phyloP scores from a whole-genome alignment of 1,139 yeast species.

The Hansenula lynferdii region DNA sequence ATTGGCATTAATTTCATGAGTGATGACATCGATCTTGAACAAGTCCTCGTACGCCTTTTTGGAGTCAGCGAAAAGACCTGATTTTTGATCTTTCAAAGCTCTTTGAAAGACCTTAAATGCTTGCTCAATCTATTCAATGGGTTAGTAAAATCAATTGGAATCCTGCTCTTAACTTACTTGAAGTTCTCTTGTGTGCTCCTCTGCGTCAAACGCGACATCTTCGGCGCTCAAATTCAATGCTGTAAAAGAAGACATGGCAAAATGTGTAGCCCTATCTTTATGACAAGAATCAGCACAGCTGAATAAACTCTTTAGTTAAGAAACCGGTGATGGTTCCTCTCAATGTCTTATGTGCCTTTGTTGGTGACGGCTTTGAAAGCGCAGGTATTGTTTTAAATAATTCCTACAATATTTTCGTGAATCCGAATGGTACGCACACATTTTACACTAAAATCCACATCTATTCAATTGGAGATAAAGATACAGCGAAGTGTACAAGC shows the following conservation, averaged over 20 bases:
- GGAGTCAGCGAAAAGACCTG: conserved; percentile 44
- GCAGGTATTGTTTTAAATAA: too few species aligned
- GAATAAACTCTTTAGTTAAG: too few species aligned
- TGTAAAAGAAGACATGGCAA: conserved; percentile 55
- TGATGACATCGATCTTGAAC: conserved; percentile 40
- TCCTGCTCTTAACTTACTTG: conserved; percentile 29
- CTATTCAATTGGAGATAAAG: conserved; percentile 15
- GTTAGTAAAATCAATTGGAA: too few species aligned
- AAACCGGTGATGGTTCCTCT: too few species aligned
- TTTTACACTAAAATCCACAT: too few species aligned
- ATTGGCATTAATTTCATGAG: conserved; percentile 57
- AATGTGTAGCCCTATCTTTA: too few species aligned
- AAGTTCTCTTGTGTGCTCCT: conserved; percentile 85
- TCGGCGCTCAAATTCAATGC: conserved; percentile 80
- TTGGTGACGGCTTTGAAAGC: too few species aligned
- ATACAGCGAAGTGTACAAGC: conserved; percentile 22
- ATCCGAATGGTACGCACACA: too few species aligned
- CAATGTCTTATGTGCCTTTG: too few species aligned
- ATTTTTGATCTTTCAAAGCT: conserved; percentile 61
- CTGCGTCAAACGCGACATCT: conserved; percentile 61
- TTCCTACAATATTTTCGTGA: too few species aligned
- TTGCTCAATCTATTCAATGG: conserved; percentile 86
- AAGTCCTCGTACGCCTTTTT: conserved; percentile 53
- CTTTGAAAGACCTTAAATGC: conserved; percentile 72
- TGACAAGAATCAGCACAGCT: too few species aligned